These are phyloP conservation scores for Aspergillus calidoustus DNA, from an alignment of 2,329 filamentous ascomycete genomes.

Conservation along the genomic window DNA sequence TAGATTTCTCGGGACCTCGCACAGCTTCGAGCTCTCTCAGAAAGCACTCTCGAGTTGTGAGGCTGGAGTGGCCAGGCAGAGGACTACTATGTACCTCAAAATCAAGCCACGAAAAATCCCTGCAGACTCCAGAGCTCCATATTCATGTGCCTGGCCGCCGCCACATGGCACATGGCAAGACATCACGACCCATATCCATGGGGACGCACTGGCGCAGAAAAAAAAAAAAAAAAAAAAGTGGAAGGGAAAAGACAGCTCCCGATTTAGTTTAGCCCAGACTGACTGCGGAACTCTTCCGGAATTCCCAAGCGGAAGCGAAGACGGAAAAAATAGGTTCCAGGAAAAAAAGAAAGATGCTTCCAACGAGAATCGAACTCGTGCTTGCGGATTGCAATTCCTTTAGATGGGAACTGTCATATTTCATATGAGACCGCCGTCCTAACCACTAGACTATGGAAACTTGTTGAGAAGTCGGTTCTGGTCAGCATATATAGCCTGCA, in stretches of 20 bases:
- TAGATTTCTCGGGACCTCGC: too few relatives aligned
- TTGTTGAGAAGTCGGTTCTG: not conserved
- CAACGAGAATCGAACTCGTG: slow-evolving; percentile 23
- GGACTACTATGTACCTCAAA: too few relatives aligned
- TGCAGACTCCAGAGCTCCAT: not conserved
- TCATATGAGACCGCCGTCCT: slow-evolving; percentile 21
- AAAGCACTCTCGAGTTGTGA: too few relatives aligned
- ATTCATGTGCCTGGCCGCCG: not conserved
- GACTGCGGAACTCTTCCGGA: too few relatives aligned
- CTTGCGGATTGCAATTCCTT: slow-evolving; percentile 20
- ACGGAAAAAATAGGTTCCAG: too few relatives aligned
- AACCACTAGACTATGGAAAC: slow-evolving; percentile 22
- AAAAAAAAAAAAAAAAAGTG: not conserved
- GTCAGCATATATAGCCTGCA: not conserved
- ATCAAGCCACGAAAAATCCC: not conserved
- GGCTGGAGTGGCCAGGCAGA: too few relatives aligned
- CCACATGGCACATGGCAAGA: not conserved
- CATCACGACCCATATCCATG: too few relatives aligned
- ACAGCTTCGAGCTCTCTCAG: too few relatives aligned
- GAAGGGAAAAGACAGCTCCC: too few relatives aligned
- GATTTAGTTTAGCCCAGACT: not conserved
- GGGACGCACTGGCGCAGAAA: not conserved
- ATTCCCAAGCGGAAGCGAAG: not conserved
- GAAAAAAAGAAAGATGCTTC: slow-evolving; percentile 12
- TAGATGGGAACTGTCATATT: slow-evolving; percentile 18